Evolutionary conservation across 805 yeast genomes (phyloP).

Genomic region (Candida vaughaniae): DNA sequence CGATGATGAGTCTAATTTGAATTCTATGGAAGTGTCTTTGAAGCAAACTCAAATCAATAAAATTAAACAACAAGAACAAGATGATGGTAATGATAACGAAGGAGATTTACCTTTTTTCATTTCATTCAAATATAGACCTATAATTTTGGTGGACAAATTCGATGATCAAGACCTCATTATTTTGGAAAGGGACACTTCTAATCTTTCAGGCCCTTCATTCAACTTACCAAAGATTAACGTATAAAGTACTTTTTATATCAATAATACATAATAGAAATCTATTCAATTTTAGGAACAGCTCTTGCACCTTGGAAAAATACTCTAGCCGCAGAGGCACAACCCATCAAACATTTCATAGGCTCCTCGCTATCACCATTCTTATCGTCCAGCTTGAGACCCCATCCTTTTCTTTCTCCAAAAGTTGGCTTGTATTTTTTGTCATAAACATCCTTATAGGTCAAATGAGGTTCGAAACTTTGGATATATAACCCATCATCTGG

Average conservation of each 20-base stretch:
- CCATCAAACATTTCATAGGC: slow-evolving; percentile 51
- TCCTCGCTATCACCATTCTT: slow-evolving; percentile 45
- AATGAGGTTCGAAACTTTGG: slow-evolving; percentile 58
- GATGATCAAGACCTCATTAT: slow-evolving; percentile 60
- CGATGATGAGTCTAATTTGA: slow-evolving; percentile 23
- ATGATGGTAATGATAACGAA: slow-evolving; percentile 18
- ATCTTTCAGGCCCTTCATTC: slow-evolving; percentile 63
- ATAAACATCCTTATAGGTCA: slow-evolving; percentile 49
- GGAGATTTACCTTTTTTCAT: slow-evolving; percentile 60
- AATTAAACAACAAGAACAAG: slow-evolving; percentile 35
- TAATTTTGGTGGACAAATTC: slow-evolving; percentile 60
- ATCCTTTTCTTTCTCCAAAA: slow-evolving; percentile 55
- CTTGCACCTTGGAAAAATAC: slow-evolving; percentile 68
- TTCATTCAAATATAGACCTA: slow-evolving; percentile 71
- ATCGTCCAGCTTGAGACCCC: slow-evolving; percentile 52
- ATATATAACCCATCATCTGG: slow-evolving; percentile 58
- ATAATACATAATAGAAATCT: too few relatives aligned
- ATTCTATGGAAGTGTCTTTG: slow-evolving; percentile 23
- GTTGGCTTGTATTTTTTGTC: slow-evolving; percentile 47
- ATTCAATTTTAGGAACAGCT: slow-evolving; percentile 36
- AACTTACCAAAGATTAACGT: slow-evolving; percentile 55
- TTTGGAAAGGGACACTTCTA: slow-evolving; percentile 71
- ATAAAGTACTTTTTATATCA: slow-evolving; percentile 29
- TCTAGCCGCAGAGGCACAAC: slow-evolving; percentile 66
- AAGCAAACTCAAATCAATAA: slow-evolving; percentile 30